Base-by-base conservation (phyloP, 208 protist genomes). In the Crithidia fasciculata region DNA sequence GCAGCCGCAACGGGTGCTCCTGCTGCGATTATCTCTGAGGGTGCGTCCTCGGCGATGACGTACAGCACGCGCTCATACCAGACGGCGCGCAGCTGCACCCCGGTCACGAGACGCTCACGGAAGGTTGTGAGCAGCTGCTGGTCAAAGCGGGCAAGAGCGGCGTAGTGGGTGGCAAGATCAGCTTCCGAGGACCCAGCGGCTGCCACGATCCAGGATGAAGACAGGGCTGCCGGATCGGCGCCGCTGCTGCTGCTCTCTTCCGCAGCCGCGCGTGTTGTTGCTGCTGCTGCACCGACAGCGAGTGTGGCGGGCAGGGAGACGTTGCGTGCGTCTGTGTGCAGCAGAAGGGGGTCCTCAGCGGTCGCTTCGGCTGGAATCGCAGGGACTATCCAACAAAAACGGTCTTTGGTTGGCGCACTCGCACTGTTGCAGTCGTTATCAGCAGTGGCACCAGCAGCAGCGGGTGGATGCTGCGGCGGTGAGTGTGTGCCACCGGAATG, bases 121-220 rank as follows among this genome's bases (percentile, higher is more conserved):
- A 83, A 90, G 28, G 61, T 78, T 47, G 78, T 75, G 18, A 90
- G 68, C 39, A 90, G 80, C 64, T 90, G 71, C 50, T 80, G 62
- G 44, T 83, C 72, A 66, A 90, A 90, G 43, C 64, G 74, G 5
- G 69, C 61, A 62, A 74, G 66, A 39, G 59, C 69, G 50, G 57
- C 57, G 18, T 65, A 67, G 40, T 59, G 52, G 4, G 57, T 60
- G 4, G 49, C 59, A 5, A 36, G 7, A 43, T 74, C 58, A 7
- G 37, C 19, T 36, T 41, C 47, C 19, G 10, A 45, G 47, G 8
- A 16, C 37, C 39, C 37, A 4, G 37, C 50, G 13, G 12, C 37
- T 3, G 45, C 55, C 8, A n/a, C 67, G 44, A 56, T 19, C 49
- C 44, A 63, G 12, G 57, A 40, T 1, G 45, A 18, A 10, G 40